phyloP scores from a whole-genome alignment of 1,139 yeast genomes.

The Meyerozyma carpophila region DNA sequence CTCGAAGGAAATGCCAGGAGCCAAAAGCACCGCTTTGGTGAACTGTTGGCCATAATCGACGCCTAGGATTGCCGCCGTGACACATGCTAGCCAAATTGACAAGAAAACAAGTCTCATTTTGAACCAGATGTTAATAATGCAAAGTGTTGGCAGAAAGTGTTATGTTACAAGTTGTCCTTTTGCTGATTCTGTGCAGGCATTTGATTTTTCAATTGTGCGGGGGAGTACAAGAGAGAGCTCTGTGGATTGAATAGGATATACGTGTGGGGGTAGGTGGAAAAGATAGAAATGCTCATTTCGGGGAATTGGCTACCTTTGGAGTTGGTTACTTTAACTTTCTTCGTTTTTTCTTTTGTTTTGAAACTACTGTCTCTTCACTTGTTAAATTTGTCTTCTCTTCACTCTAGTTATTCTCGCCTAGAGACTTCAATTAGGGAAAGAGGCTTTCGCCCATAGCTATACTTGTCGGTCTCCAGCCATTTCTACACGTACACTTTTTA shows the following conservation, averaged over 20 bases:
- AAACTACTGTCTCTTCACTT: no score
- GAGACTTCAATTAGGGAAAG: no score
- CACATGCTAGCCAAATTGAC: slow-evolving; percentile 9
- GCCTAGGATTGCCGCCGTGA: slow-evolving; percentile 66
- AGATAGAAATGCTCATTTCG: no score
- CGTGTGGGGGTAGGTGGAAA: no score
- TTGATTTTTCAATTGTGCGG: background rate
- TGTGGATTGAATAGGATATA: background rate
- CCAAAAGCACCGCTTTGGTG: slow-evolving; percentile 82
- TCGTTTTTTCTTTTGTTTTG: no score
- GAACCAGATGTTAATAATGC: background rate
- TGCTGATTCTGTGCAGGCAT: background rate
- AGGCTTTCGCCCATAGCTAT: no score
- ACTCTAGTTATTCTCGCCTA: no score
- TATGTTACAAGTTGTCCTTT: background rate
- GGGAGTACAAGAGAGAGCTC: background rate
- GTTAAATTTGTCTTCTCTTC: no score
- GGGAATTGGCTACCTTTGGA: no score
- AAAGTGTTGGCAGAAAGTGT: background rate
- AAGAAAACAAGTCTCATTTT: slow-evolving; percentile 9
- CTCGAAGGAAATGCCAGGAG: slow-evolving; percentile 88
- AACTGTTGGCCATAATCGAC: slow-evolving; percentile 87
- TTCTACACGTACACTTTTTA: background rate
- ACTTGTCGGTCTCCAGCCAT: background rate
- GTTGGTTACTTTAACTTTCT: no score